These are phyloP conservation scores for Amanita molliuscula DNA, from an alignment of 768 basidiomycete species.

Conservation along the genomic window DNA sequence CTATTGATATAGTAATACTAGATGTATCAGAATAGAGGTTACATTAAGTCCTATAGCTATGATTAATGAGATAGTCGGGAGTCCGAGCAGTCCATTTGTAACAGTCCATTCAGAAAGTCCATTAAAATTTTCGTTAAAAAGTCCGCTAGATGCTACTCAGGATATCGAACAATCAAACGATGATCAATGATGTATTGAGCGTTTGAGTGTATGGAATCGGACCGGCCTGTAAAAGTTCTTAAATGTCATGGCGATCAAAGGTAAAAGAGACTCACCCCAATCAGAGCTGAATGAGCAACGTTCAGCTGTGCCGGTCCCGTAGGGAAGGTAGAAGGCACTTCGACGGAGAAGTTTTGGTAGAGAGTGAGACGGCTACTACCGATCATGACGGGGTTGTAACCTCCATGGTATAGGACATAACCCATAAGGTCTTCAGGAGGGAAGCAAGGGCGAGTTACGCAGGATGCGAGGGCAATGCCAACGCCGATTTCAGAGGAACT, in stretches of 20 bases:
- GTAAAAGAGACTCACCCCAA: conserved; percentile 24
- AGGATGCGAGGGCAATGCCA: conserved; percentile 33
- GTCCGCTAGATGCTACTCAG: background rate
- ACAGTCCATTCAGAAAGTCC: too few species aligned
- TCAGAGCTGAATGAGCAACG: conserved; percentile 24
- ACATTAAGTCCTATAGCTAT: background rate
- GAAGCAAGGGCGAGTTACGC: conserved; percentile 14
- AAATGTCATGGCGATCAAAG: background rate
- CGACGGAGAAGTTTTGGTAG: conserved; percentile 35
- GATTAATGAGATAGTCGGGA: background rate
- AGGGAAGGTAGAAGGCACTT: conserved; percentile 19
- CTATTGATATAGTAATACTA: background rate
- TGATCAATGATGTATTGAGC: background rate
- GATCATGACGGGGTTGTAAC: conserved; percentile 26
- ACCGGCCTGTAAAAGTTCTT: background rate
- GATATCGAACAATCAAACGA: background rate
- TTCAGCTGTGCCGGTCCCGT: conserved; percentile 24
- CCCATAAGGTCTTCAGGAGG: conserved; percentile 23
- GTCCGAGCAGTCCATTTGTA: background rate
- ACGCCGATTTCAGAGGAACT: conserved; percentile 34
- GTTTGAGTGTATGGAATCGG: background rate
- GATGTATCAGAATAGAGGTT: background rate
- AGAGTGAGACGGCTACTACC: conserved; percentile 17
- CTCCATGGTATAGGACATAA: conserved; percentile 35
- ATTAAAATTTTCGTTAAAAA: background rate